Percentiles rank a stretch among this genome's conserved stretches.
phyloP scores from a whole-genome alignment of 2,329 filamentous ascomycete species.

The Trichocomaceae sp. region DNA sequence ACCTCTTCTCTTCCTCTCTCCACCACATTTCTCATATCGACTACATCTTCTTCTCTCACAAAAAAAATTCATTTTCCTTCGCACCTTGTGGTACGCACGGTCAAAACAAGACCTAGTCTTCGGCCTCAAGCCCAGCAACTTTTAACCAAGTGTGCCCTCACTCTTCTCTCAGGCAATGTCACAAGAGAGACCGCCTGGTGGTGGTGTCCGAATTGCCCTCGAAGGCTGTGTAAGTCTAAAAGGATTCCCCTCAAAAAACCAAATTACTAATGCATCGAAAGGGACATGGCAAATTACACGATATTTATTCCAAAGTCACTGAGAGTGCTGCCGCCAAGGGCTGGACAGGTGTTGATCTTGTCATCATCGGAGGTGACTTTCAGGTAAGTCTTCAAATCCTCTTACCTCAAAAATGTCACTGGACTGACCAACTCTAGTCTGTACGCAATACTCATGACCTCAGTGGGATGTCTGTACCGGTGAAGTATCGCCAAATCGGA shows the following conservation, averaged over 20 bases:
- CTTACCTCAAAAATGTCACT: neutral
- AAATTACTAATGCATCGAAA: conserved; percentile 30
- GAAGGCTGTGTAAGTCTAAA: conserved; percentile 69
- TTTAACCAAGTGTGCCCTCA: neutral
- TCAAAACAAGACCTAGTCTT: neutral
- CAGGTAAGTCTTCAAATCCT: conserved; percentile 50
- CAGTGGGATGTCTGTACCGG: conserved; percentile 79
- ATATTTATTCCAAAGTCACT: conserved; percentile 76
- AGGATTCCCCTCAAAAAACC: neutral
- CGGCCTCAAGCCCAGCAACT: neutral
- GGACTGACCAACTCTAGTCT: conserved; percentile 47
- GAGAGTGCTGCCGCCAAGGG: conserved; percentile 61
- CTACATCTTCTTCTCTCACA: neutral
- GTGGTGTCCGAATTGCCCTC: conserved; percentile 62
- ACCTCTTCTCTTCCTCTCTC: neutral
- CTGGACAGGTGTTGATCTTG: conserved; percentile 76
- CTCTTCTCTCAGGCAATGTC: neutral
- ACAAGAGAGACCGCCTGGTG: neutral
- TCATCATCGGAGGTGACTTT: conserved; percentile 96
- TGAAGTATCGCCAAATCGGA: conserved; percentile 78
- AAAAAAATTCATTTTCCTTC: neutral
- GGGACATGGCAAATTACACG: conserved; percentile 87
- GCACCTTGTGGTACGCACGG: neutral
- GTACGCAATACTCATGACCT: conserved; percentile 84
- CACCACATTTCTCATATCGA: neutral